Evolutionary conservation across 1,284 basidiomycete species (phyloP), one percentile per base, ranked within the genome.

Genomic region (Waitea zeae): DNA sequence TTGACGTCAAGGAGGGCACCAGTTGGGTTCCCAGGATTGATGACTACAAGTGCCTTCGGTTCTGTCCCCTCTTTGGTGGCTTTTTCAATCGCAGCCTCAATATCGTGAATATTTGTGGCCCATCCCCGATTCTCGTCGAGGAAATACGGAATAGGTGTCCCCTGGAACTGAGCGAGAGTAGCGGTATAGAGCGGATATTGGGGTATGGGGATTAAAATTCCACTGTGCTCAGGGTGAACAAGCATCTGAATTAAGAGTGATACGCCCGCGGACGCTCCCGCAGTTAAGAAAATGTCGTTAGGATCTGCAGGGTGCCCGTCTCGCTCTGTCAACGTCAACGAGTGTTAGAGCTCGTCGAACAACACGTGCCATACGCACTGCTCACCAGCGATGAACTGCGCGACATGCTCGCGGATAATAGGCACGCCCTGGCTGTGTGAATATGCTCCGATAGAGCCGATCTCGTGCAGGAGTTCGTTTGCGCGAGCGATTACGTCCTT

Each of bases 161-260:
- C 90, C 32, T 67, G 63, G 54, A 74, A 76, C 47, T 90, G 78
- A 0, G 92, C 83, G 34, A 98, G 76, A 0, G 90, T 80, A 15
- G 93, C 93, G 30, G 90, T 95, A 59, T 97, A 96, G 12, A 98
- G 68, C 1, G 93, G 93, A 53, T 98, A 98, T 61, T 98, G 93
- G 1, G 93, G 93, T 43, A 98, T 97, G 17, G 93, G 93, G 49
- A 98, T 97, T 41, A 93, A 67, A 44, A 93, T 70, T 6, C 86
- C 89, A 34, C 73, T 69, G 14, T 65, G 63, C 12, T 67, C 64
- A 3, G 67, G 61, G 17, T 66, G 58, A 47, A 90, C 78, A 41
- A 92, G 68, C 58, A 86, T 72, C 50, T 76, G 75, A 43, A 98
- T 75, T 36, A 96, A 65, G 22, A 90, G 75, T 11, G 83, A 76